phyloP scores from a whole-genome alignment of 371 early-diverging fungal species.

The Mucor piriformis region DNA sequence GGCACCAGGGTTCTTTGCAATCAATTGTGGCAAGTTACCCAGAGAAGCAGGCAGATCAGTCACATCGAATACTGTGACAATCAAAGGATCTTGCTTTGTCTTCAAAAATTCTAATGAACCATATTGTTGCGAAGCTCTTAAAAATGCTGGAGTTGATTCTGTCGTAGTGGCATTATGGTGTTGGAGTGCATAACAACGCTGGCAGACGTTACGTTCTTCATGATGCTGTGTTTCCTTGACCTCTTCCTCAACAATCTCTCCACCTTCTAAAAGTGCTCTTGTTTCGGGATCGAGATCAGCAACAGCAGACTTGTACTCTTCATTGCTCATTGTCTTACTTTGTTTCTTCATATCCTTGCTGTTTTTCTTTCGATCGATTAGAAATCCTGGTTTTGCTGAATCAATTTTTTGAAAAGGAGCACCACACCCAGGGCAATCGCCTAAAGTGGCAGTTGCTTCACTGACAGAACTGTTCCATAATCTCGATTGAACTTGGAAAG shows the following conservation, averaged over 20 bases:
- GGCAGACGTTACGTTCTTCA: constrained; percentile 52
- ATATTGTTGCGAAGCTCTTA: constrained; percentile 57
- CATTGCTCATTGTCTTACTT: constrained; percentile 38
- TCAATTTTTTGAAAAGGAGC: constrained; percentile 62
- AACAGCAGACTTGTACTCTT: constrained; percentile 37
- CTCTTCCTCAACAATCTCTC: constrained; percentile 4
- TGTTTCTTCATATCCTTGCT: constrained; percentile 15
- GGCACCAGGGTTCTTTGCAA: constrained; percentile 46
- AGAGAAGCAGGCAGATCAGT: constrained; percentile 68
- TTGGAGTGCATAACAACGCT: constrained; percentile 60
- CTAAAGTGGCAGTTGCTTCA: background rate
- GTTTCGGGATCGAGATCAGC: constrained; percentile 36
- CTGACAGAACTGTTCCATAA: constrained; percentile 1
- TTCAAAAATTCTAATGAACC: constrained; percentile 58
- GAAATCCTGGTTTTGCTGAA: constrained; percentile 54
- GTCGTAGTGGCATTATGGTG: constrained; percentile 53
- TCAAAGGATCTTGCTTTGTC: constrained; percentile 55
- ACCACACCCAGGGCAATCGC: constrained; percentile 73
- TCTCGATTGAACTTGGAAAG: background rate
- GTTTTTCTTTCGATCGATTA: constrained; percentile 32
- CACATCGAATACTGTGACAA: constrained; percentile 65
- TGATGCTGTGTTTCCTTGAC: constrained; percentile 15
- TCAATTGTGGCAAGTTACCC: constrained; percentile 44
- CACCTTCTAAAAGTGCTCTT: constrained; percentile 35
- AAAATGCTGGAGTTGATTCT: constrained; percentile 39